Evolutionary conservation across 2,329 filamentous ascomycete genomes (phyloP), one percentile per base, ranked within the genome.

Genomic region (Kalmusia sp.): DNA sequence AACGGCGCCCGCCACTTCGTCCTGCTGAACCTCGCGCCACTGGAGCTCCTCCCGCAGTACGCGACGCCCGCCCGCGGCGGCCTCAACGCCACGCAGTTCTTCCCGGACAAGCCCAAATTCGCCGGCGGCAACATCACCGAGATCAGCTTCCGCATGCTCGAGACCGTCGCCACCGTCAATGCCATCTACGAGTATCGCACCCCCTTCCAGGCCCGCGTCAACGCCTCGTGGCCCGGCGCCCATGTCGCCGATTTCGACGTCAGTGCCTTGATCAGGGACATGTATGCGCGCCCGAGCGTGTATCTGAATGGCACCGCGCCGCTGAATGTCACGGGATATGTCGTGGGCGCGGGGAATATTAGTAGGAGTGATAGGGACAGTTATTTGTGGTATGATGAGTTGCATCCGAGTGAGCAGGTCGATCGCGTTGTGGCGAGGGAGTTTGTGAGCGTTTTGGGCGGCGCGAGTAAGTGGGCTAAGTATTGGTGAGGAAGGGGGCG

Each of bases 381-480:
- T 39, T 93, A 84, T 68, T 60, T 91, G 69, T 93, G 89, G 88
- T 90, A 81, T 63, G 89, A 93, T 72, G 83, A 87, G 67, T 70
- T 93, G 67, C 90, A 93, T 76, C 88, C 89, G 0, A 87, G 85
- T 25, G 81, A 86, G 72, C 83, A 84, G 72, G 82, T 87, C 6
- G 82, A 85, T 72, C 76, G 82, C 64, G 76, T 81, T 37, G 79
- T 87, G 45, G 85, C 84, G 15, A 75, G 73, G 53, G 80, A 84
- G 51, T 87, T 87, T 68, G 72, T 83, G 3, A 77, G 79, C 28
- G 79, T 86, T 1, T 71, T 87, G 6, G 71, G 76, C 25, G 85
- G 84, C 1, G 62, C 61, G 52, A 80, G 79, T 57, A 70, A 70
- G 62, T 81, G 72, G 67, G 79, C 77, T 25, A 77, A 61, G 22